Evolutionary conservation across 1,284 basidiomycete species (phyloP).

Genomic region (Cutaneotrichosporon curvatum): DNA sequence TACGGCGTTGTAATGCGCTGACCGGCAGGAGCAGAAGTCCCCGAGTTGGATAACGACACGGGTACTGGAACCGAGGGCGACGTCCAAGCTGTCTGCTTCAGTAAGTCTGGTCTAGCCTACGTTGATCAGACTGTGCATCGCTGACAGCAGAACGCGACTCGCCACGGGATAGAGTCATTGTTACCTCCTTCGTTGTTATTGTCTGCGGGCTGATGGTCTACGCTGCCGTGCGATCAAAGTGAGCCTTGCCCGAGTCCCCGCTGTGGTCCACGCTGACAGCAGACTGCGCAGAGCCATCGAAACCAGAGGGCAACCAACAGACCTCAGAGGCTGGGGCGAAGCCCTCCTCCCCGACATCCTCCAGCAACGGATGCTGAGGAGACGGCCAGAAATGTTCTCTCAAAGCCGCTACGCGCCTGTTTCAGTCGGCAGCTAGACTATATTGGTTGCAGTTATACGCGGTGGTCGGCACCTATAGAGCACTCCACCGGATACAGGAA

Average conservation of each 20-base stretch:
- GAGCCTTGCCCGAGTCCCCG: neutral
- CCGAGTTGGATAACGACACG: constrained; percentile 80
- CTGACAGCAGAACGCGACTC: constrained; percentile 56
- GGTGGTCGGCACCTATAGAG: no score
- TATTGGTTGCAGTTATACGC: no score
- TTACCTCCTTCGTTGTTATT: constrained; percentile 77
- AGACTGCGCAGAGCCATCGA: constrained; percentile 22
- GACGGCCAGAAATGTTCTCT: neutral
- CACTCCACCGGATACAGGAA: no score
- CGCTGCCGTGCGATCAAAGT: constrained; percentile 62
- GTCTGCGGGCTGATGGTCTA: constrained; percentile 74
- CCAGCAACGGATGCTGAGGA: neutral
- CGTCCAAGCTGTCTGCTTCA: constrained; percentile 90
- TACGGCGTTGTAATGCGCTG: neutral
- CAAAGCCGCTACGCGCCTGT: constrained; percentile 1
- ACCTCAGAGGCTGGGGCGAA: constrained; percentile 22
- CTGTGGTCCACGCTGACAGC: neutral
- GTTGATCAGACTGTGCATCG: neutral
- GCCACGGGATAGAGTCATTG: constrained; percentile 80
- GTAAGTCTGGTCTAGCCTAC: constrained; percentile 51
- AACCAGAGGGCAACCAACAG: constrained; percentile 17
- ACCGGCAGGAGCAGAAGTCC: constrained; percentile 62
- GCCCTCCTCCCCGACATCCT: constrained; percentile 11
- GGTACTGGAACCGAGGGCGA: constrained; percentile 94
- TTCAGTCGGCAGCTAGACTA: constrained; percentile 1